phyloP scores from a whole-genome alignment of 495 filamentous ascomycete genomes.

The Hypoxylon subgilvum region DNA sequence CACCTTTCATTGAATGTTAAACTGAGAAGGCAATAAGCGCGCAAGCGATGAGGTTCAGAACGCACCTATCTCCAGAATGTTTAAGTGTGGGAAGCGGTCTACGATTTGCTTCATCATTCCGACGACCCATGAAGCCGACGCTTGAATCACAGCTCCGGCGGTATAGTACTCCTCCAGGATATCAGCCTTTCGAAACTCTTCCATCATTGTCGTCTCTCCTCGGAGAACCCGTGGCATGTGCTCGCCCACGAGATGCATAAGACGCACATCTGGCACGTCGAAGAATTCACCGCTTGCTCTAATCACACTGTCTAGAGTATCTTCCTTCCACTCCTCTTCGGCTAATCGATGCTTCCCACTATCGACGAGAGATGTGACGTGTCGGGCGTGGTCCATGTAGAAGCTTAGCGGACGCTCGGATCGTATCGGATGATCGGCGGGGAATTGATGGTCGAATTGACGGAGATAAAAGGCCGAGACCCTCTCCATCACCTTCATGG shows the following conservation, averaged over 20 bases:
- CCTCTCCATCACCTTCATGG: background rate
- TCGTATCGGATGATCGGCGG: background rate
- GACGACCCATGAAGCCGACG: too few relatives aligned
- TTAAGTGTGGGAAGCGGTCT: too few relatives aligned
- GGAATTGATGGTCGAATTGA: background rate
- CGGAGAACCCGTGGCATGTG: slow-evolving; percentile 43
- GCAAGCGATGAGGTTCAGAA: too few relatives aligned
- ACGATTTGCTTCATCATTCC: too few relatives aligned
- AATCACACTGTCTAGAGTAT: background rate
- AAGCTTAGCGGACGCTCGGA: too few relatives aligned
- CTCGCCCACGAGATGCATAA: slow-evolving; percentile 40
- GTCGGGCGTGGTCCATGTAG: background rate
- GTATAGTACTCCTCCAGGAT: background rate
- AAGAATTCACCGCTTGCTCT: slow-evolving; percentile 2
- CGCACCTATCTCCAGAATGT: too few relatives aligned
- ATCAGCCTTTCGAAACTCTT: slow-evolving; percentile 13
- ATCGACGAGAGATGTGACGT: background rate
- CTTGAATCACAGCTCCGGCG: too few relatives aligned
- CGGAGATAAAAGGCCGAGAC: background rate
- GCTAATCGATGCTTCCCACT: background rate
- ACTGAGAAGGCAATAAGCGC: too few relatives aligned
- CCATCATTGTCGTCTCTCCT: slow-evolving; percentile 46
- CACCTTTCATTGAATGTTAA: too few relatives aligned
- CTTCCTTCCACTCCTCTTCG: background rate
- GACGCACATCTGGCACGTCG: slow-evolving; percentile 12